Conservation (phyloP, 2,329 filamentous ascomycete genomes). For the Penicillium nordicum region DNA sequence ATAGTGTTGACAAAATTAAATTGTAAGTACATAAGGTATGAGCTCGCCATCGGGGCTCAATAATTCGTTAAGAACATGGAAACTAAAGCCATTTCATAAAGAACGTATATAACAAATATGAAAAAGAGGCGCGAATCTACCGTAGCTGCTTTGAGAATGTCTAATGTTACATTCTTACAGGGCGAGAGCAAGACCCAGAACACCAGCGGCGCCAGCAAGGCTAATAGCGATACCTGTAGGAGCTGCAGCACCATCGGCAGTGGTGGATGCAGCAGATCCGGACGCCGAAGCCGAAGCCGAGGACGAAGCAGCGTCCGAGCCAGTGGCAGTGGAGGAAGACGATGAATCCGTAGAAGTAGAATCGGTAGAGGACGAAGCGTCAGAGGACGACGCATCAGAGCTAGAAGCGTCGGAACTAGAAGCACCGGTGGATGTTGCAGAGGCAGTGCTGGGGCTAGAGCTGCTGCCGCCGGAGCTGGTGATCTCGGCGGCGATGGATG, state of each 20-base stretch:
- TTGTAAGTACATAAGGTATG: not conserved
- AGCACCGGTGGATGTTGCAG: not conserved
- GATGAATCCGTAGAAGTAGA: not conserved
- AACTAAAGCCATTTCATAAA: not conserved
- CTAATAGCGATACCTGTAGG: constrained; percentile 15
- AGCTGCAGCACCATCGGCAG: constrained; percentile 12
- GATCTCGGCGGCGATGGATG: not conserved
- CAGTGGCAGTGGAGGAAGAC: constrained; percentile 1
- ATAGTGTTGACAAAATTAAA: not conserved
- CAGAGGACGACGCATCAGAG: not conserved
- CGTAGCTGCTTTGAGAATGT: not conserved
- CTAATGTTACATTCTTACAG: not conserved
- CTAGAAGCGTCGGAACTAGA: not conserved
- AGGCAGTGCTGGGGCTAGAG: not conserved
- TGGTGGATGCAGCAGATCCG: constrained; percentile 8
- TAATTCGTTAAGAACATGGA: not conserved
- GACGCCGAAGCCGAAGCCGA: constrained; percentile 4
- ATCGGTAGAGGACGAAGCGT: not conserved
- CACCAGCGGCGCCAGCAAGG: constrained; percentile 17
- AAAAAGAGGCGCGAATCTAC: not conserved
- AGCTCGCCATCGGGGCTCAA: not conserved
- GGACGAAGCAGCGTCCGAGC: constrained; percentile 1
- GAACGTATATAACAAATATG: not conserved
- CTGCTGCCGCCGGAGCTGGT: not conserved
- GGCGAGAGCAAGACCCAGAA: constrained; percentile 20